Percentiles rank a stretch among this genome's conserved stretches.
Evolutionary conservation across 2,329 filamentous ascomycete species (phyloP).

Genomic region (Aspergillus sp.): DNA sequence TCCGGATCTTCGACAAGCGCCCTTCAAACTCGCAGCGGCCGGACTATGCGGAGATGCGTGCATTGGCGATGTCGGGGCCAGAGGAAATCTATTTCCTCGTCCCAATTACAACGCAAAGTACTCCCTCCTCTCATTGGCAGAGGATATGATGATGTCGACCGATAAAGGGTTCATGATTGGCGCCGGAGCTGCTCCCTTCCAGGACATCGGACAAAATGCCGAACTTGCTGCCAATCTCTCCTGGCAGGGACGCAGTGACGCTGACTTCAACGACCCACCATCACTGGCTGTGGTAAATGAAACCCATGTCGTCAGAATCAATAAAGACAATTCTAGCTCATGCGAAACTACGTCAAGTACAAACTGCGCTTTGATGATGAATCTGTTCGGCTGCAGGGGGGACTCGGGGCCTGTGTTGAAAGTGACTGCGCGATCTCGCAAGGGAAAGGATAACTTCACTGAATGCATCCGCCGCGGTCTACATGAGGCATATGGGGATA

Average conservation of each 20-base stretch:
- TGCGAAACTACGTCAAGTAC: conserved; percentile 21
- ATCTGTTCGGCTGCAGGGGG: conserved; percentile 41
- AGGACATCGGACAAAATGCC: conserved; percentile 42
- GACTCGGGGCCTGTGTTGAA: conserved; percentile 35
- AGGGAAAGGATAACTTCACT: not conserved
- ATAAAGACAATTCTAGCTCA: not conserved
- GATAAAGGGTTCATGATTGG: conserved; percentile 38
- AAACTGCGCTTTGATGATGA: conserved; percentile 45
- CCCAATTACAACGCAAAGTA: conserved; percentile 29
- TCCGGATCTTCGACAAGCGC: not conserved
- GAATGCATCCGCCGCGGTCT: not conserved
- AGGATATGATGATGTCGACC: conserved; percentile 37
- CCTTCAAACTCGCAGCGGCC: conserved; percentile 12
- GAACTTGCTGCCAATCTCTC: conserved; percentile 44
- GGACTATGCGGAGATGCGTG: conserved; percentile 42
- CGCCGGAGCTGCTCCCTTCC: conserved; percentile 45
- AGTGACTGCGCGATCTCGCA: conserved; percentile 32
- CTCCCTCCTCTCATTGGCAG: conserved; percentile 26
- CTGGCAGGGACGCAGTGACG: conserved; percentile 21
- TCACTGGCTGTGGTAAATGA: not conserved
- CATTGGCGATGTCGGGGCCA: conserved; percentile 48
- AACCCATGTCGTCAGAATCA: not conserved
- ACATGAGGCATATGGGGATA: conserved; percentile 29
- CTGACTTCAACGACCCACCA: not conserved
- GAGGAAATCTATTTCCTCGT: conserved; percentile 39